Conservation (phyloP, 352 stramenopile species). For the Phytophthora fragariaefolia region DNA sequence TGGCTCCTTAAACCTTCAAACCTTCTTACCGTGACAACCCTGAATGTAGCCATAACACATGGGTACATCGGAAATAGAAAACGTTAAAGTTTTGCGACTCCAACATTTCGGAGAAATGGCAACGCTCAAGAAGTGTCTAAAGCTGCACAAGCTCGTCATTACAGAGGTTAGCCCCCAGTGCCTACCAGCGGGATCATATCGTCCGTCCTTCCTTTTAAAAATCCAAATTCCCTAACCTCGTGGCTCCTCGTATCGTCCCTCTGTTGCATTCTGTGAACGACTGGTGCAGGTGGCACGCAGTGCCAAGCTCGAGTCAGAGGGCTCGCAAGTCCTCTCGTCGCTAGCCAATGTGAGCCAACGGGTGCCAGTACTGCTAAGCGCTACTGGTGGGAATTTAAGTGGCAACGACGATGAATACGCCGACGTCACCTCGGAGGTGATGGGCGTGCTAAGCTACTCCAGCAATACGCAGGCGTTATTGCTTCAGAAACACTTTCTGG, state of each 20-base stretch:
- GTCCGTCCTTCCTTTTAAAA: neutral
- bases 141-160: constrained; percentile 73
- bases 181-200: neutral
- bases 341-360: constrained; percentile 72
- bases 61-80: too few species aligned
- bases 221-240: constrained; percentile 3
- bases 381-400: neutral
- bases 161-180: constrained; percentile 42
- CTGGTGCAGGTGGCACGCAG: constrained; percentile 55
- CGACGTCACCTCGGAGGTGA: constrained; percentile 15
- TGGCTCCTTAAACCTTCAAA: too few species aligned
- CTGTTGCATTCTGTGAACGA: constrained; percentile 4
- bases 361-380: constrained; percentile 52
- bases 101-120: too few species aligned
- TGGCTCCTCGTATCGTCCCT: neutral
- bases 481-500: constrained; percentile 69
- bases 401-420: neutral
- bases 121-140: constrained; percentile 63
- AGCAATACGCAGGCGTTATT: constrained; percentile 47
- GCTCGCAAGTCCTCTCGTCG: constrained; percentile 67
- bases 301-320: constrained; percentile 61
- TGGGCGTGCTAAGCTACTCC: constrained; percentile 59
- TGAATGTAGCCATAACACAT: too few species aligned
- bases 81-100: too few species aligned
- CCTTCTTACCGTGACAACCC: too few species aligned